Evolutionary conservation across 208 protist genomes (phyloP), one percentile per base, ranked within the genome.

Genomic region (Acanthamoeba triangularis): DNA sequence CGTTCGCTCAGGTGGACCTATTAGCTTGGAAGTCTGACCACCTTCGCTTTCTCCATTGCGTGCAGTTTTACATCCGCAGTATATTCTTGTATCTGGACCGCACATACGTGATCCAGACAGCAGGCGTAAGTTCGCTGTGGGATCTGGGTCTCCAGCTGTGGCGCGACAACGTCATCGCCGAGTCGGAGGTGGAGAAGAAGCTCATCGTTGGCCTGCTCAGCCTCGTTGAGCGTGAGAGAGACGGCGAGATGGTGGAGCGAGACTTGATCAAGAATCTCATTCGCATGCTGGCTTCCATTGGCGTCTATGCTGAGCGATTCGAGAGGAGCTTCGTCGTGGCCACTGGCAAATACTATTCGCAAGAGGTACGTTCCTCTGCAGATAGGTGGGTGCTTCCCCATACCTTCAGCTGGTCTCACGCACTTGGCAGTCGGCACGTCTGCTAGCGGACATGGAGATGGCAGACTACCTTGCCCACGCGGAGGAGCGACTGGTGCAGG

Each of bases 11-110:
- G 13, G 47, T 52, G 47, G 47, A 0, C 47, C 0, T 61, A 28
- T 61, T 61, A 0, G 44, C 28, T 49, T 80, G 63, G 20, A 11
- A 23, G 0, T 61, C 28, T 74, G 33, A 61, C 54, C 14, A 16
- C 30, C 20, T 44, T 85, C 35, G 93, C 47, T 33, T 94, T 18
- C 35, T 37, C 44, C 63, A 3, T 33, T 25, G n/a, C 41, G 28
- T 95, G 52, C 25, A 96, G 94, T 95, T 96, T 47, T 94, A 95
- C 61, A 96, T 97, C 20, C 95, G 97, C 28, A 96, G 95, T 65
- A 97, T 98, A 49, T 98, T 98, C 82, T 90, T 98, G 74, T 96
- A 93, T 92, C 87, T 98, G 67, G 97, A 98, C 72, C 95, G 97
- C 63, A 97, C 96, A 0, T 97, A 97, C 88, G 96, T 97, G 18